Evolutionary conservation across 352 stramenopile genomes (phyloP), one percentile per base, ranked within the genome.

Genomic region (Globisporangium echinulatum): DNA sequence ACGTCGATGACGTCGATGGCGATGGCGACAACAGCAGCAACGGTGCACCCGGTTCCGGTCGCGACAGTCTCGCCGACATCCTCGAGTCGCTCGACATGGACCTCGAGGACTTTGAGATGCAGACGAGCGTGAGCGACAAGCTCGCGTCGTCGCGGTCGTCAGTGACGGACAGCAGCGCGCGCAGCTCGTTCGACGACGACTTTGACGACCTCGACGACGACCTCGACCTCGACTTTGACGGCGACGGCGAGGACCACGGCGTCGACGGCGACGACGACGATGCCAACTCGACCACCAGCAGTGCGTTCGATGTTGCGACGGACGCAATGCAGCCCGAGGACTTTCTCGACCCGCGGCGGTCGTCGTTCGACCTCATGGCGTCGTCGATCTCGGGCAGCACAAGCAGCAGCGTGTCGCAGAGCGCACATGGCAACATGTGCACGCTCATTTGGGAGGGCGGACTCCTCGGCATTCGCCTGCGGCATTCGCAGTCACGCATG

Each of bases 41-140:
- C 49, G 56, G 72, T 56, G 65, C 67, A 55, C 67, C 56, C 14
- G 62, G 44, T 58, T 68, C 64, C 37, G 66, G 67, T 8, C 75
- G 83, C 43, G 83, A 93, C 70, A 87, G 74, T 56, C 68, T 93
- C 39, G 83, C 83, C 7, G 83, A 93, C 67, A 91, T 93, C 40
- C 77, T 93, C 52, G 83, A 93, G 71, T 88, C 75, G 56, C 71
- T 93, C 5, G 83, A 93, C 58, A 88, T 92, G 81, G 85, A 94
- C 56, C 67, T 92, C 40, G 83, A 92, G 50, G 85, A 90, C 57
- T 87, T 88, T 49, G 58, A 86, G 8, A 65, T 65, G 58, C 43
- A 53, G 33, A 63, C 58, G 59, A 65, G 53, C 38, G n/a, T 57
- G 14, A 5, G 67, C 65, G 4, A 53, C 39, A 38, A 11, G 37